Evolutionary conservation across 352 stramenopile species (phyloP).

Genomic region (Globisporangium heterothallicum): DNA sequence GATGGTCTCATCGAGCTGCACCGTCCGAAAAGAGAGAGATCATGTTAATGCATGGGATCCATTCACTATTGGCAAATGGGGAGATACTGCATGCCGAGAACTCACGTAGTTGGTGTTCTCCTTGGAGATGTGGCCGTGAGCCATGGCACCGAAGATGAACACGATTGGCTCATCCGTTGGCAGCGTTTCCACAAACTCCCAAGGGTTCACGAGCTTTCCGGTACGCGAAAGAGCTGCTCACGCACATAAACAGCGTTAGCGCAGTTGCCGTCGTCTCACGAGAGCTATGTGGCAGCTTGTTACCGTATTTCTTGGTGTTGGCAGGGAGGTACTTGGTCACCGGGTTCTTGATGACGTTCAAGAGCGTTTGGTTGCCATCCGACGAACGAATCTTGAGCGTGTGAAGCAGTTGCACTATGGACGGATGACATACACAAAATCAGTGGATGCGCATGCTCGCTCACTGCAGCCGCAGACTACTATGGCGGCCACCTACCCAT

Average conservation of each 20-base stretch:
- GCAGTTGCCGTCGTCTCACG: too few species aligned
- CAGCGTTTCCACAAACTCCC: conserved; percentile 91
- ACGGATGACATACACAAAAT: not conserved
- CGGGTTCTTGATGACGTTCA: conserved; percentile 99
- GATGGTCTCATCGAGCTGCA: conserved; percentile 94
- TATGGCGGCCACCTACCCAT: conserved; percentile 76
- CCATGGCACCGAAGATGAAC: conserved; percentile 98
- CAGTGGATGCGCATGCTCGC: conserved; percentile 18
- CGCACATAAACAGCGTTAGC: too few species aligned
- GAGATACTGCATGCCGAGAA: conserved; percentile 5
- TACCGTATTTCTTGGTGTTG: conserved; percentile 93
- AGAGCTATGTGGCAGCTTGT: too few species aligned
- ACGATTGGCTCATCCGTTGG: conserved; percentile 91
- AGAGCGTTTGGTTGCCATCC: conserved; percentile 94
- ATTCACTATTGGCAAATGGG: too few species aligned
- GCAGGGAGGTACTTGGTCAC: conserved; percentile 96
- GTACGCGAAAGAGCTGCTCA: conserved; percentile 85
- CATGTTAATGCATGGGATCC: not conserved
- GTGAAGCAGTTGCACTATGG: conserved; percentile 97
- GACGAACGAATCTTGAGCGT: conserved; percentile 99
- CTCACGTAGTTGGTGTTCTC: conserved; percentile 96
- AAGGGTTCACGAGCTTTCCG: conserved; percentile 93
- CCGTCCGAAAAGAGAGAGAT: conserved; percentile 9
- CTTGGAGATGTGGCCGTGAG: conserved; percentile 93
- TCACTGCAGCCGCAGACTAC: not conserved